Evolutionary conservation across 2,329 filamentous ascomycete genomes (phyloP), one percentile per base, ranked within the genome.

Genomic region (Akanthomyces muscarius): DNA sequence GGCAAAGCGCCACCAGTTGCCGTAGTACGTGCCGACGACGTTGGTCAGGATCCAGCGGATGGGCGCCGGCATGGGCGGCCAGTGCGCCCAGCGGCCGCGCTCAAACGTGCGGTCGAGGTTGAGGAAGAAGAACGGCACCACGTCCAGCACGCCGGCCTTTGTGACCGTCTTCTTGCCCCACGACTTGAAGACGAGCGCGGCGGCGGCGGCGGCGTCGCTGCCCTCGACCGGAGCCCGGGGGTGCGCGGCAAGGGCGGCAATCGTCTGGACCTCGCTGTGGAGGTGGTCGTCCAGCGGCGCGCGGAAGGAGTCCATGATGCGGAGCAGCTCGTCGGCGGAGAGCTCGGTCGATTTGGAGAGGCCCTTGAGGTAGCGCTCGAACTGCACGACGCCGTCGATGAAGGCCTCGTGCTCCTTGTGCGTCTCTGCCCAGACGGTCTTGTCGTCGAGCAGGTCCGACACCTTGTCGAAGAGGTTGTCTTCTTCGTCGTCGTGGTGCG

Each of bases 101-200:
- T 89, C 87, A 16, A 76, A 79, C 3, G 81, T 85, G 48, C 77
- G 73, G 71, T 89, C 87, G 25, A 87, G 73, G 69, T 89, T 89
- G 66, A 87, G 72, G 62, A 89, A 70, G 75, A 89, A 87, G 68
- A 89, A 88, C 1, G 86, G 85, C 18, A 89, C 81, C 0, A 86
- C 85, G 64, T 88, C 85, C 21, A 80, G 76, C 44, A 80, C 77
- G 33, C 84, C 83, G 0, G 83, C 84, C 74, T 86, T 86, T 54
- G 78, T 83, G n/a, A 88, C 82, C 2, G 84, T 87, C 71, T 78
- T 82, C 77, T 87, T 86, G 64, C 85, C 85, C 84, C 84, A 87
- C 2, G 77, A 72, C 75, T 84, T 84, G 75, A 88, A 87, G 1
- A 80, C 78, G 7, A 76, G 70, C 3, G 76, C 71, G 0, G 85